Conservation (phyloP, 352 stramenopile genomes). For the Phytophthora agathidicida region DNA sequence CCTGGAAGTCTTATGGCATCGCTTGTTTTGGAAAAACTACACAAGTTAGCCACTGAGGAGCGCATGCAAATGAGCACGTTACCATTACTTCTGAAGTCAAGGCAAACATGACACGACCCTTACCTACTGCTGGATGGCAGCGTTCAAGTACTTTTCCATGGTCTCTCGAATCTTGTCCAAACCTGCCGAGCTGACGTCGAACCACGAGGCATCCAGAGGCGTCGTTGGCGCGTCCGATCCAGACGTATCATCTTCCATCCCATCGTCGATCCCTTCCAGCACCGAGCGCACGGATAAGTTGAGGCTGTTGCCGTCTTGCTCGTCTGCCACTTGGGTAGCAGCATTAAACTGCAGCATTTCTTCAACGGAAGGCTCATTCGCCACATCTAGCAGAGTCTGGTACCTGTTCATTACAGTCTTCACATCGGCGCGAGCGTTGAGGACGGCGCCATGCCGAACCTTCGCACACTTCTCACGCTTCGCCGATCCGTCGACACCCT, state of each 20-base stretch:
- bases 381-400: constrained; percentile 24
- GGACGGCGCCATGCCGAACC: constrained; percentile 20
- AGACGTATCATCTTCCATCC: constrained; percentile 23
- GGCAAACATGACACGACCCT: neutral
- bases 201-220: constrained; percentile 38
- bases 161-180: constrained; percentile 27
- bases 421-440: neutral
- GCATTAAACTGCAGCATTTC: constrained; percentile 27
- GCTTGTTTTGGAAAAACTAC: too few species aligned
- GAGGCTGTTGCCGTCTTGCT: neutral
- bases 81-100: neutral
- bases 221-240: constrained; percentile 1
- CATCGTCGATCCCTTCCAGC: constrained; percentile 29
- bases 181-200: constrained; percentile 34
- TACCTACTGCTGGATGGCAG: constrained; percentile 19
- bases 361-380: constrained; percentile 13
- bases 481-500: neutral
- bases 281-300: constrained; percentile 28
- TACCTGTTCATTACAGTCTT: constrained; percentile 26
- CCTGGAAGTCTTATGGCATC: too few species aligned
- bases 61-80: too few species aligned
- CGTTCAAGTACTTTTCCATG: constrained; percentile 32
- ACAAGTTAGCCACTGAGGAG: too few species aligned
- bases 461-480: constrained; percentile 35
- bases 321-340: neutral